phyloP scores from a whole-genome alignment of 176 grass and related monocot genomes.

The Lolium rigidum region DNA sequence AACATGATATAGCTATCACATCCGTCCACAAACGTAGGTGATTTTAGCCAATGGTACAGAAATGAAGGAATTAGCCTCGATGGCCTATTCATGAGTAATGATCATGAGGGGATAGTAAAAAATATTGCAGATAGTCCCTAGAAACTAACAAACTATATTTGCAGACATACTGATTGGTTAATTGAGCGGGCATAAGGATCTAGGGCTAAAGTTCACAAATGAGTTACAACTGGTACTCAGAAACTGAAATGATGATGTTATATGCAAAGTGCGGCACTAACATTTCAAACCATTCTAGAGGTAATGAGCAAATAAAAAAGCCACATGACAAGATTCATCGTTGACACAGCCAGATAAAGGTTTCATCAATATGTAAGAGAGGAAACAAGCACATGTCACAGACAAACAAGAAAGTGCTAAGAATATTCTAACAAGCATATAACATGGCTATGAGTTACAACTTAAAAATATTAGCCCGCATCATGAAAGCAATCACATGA shows the following conservation, averaged over 20 bases:
- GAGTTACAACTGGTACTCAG: background rate
- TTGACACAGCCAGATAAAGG: slow-evolving; percentile 1
- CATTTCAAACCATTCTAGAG: slow-evolving; percentile 1
- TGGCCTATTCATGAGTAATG: background rate
- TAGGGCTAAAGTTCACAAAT: slow-evolving; percentile 3
- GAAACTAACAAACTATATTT: background rate
- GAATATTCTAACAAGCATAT: background rate
- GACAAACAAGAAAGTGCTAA: background rate
- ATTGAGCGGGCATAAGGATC: too few relatives aligned
- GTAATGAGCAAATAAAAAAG: background rate
- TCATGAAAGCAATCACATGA: slow-evolving; percentile 5
- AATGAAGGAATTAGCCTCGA: background rate
- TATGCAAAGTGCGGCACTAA: background rate
- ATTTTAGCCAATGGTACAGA: background rate
- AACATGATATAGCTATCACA: background rate
- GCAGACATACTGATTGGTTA: background rate
- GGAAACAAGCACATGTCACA: background rate
- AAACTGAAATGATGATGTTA: background rate
- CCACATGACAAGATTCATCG: background rate
- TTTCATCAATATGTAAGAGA: background rate
- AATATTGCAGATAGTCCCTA: background rate
- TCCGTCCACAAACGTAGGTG: background rate
- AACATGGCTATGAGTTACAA: slow-evolving; percentile 13
- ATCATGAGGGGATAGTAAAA: background rate
- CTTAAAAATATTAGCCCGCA: background rate